phyloP scores from a whole-genome alignment of 768 basidiomycete genomes.

The Cubamyces lactineus region DNA sequence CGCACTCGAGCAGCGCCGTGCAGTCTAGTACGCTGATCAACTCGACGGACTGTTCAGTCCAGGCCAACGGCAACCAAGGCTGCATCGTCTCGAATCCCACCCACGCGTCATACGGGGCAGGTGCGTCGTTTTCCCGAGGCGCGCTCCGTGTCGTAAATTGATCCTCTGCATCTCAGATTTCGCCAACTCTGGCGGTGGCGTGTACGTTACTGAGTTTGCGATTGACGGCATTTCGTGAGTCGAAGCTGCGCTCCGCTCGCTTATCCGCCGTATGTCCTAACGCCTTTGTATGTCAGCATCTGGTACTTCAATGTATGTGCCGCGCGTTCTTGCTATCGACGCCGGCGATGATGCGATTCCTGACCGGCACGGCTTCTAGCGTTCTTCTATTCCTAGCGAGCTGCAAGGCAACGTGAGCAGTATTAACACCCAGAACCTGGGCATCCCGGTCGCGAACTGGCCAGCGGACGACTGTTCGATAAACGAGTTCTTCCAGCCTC shows the following conservation, averaged over 20 bases:
- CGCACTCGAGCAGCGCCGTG: constrained; percentile 46
- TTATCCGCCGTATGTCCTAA: constrained; percentile 1
- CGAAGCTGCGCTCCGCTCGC: background rate
- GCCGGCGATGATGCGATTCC: background rate
- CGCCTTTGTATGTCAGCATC: constrained; percentile 40
- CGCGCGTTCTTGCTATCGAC: constrained; percentile 22
- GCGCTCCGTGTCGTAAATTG: background rate
- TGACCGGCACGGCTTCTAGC: constrained; percentile 26
- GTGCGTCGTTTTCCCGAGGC: constrained; percentile 14
- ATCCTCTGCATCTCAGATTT: constrained; percentile 44
- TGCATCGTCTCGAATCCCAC: constrained; percentile 64
- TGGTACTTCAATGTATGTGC: constrained; percentile 62
- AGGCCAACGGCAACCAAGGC: constrained; percentile 61
- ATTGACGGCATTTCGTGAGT: constrained; percentile 64
- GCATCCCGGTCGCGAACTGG: constrained; percentile 73
- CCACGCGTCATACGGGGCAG: constrained; percentile 59
- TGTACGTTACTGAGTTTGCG: constrained; percentile 77
- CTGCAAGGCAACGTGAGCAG: constrained; percentile 53
- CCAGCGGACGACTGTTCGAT: constrained; percentile 58
- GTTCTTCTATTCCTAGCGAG: constrained; percentile 49
- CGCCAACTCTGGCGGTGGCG: constrained; percentile 67
- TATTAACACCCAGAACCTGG: constrained; percentile 59
- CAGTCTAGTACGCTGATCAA: constrained; percentile 56
- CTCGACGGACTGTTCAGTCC: constrained; percentile 62
- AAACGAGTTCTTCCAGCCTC: constrained; percentile 57